Conservation (phyloP, 805 yeast genomes). For the Zygosaccharomyces kombuchaensis region DNA sequence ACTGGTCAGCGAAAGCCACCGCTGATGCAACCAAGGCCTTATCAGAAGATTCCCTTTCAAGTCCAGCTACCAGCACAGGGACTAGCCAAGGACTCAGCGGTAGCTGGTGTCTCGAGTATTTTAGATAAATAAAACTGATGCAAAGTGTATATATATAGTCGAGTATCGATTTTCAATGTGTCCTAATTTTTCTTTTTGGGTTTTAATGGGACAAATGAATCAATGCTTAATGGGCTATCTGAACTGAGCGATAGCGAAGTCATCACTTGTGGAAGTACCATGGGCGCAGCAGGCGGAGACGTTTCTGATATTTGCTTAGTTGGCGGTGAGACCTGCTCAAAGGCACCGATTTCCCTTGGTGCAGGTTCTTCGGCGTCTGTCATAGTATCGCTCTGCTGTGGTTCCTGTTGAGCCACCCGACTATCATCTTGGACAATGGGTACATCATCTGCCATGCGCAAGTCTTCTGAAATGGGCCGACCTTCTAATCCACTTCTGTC, state of each 20-base stretch:
- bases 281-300: neutral
- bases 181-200: conserved; percentile 23
- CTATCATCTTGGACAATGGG: neutral
- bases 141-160: neutral
- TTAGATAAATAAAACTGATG: neutral
- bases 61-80: neutral
- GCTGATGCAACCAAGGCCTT: neutral
- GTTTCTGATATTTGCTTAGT: neutral
- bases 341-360: neutral
- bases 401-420: neutral
- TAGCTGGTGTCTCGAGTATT: neutral
- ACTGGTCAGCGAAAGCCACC: neutral
- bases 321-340: conserved; percentile 1
- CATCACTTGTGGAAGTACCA: neutral
- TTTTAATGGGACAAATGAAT: conserved; percentile 28
- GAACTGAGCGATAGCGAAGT: neutral
- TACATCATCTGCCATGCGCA: neutral
- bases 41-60: neutral
- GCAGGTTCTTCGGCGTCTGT: neutral
- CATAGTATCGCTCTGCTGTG: neutral
- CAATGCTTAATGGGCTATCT: conserved; percentile 15
- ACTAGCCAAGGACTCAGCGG: neutral
- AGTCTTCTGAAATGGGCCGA: too few relatives aligned
- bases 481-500: conserved; percentile 2
- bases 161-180: neutral